Evolutionary conservation across 2,329 filamentous ascomycete species (phyloP).

Genomic region (Furcasterigmium furcatum): DNA sequence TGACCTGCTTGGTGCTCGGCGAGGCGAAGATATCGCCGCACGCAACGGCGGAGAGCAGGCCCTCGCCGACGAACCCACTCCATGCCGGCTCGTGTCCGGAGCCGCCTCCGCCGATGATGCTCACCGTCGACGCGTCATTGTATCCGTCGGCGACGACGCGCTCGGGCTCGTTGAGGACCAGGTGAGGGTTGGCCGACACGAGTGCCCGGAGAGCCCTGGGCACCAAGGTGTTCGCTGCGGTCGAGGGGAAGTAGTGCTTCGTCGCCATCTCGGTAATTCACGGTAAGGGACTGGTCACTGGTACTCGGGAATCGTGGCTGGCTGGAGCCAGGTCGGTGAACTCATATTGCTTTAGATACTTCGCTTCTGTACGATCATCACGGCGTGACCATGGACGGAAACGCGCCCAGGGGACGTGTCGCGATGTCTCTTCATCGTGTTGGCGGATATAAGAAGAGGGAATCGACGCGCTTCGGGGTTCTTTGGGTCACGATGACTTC

Average conservation of each 20-base stretch:
- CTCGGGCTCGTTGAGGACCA: constrained; percentile 39
- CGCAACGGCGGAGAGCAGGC: constrained; percentile 65
- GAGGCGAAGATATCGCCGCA: constrained; percentile 75
- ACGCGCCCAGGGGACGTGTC: too few species aligned
- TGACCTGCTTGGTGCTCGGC: constrained; percentile 69
- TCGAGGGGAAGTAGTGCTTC: constrained; percentile 14
- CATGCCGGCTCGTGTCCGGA: constrained; percentile 73
- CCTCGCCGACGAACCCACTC: constrained; percentile 66
- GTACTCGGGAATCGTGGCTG: too few species aligned
- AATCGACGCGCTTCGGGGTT: too few species aligned
- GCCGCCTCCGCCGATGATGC: constrained; percentile 65
- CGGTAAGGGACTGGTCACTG: too few species aligned
- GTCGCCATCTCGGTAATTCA: constrained; percentile 9
- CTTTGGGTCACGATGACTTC: too few species aligned
- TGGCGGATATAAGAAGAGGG: too few species aligned
- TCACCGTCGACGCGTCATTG: constrained; percentile 18
- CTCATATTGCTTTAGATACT: too few species aligned
- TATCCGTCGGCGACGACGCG: constrained; percentile 35
- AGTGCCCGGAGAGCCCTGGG: constrained; percentile 18
- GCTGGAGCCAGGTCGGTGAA: too few species aligned
- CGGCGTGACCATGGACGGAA: too few species aligned
- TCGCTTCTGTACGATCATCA: too few species aligned
- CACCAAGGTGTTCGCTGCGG: constrained; percentile 18
- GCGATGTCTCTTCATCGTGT: too few species aligned
- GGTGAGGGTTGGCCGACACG: constrained; percentile 16